Percentiles rank a stretch among this genome's conserved stretches.
phyloP scores from a whole-genome alignment of 768 basidiomycete species.

The Phlebiopsis gigantea region DNA sequence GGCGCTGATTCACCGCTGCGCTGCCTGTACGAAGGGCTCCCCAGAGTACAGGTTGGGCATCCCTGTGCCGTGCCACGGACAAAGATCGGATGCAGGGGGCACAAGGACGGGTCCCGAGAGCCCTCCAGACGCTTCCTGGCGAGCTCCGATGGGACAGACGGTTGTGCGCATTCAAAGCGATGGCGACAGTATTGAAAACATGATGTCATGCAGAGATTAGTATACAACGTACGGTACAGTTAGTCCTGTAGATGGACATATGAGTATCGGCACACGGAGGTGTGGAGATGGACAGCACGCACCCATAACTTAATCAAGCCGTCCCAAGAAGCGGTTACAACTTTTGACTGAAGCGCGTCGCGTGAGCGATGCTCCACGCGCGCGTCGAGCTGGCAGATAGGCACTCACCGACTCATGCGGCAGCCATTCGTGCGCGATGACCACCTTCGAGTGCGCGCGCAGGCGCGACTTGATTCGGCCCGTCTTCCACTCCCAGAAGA shows the following conservation, averaged over 20 bases:
- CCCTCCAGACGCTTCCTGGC: neutral
- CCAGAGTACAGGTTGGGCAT: neutral
- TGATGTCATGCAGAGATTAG: constrained; percentile 15
- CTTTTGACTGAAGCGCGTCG: constrained; percentile 66
- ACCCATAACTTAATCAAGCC: constrained; percentile 98
- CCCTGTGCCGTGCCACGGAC: constrained; percentile 2
- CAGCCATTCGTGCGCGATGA: constrained; percentile 96
- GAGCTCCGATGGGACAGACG: neutral
- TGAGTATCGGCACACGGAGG: constrained; percentile 21
- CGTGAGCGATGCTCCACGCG: constrained; percentile 1
- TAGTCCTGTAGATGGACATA: constrained; percentile 25
- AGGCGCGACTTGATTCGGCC: constrained; percentile 89
- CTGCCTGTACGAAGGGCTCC: neutral
- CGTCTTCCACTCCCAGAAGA: constrained; percentile 99
- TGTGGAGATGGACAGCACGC: constrained; percentile 29
- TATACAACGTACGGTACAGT: constrained; percentile 11
- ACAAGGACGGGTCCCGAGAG: neutral
- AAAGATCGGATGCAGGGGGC: neutral
- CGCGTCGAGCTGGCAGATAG: constrained; percentile 12
- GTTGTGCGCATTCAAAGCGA: neutral
- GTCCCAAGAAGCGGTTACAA: constrained; percentile 97
- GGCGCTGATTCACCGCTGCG: neutral
- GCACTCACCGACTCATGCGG: constrained; percentile 90
- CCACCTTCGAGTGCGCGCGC: constrained; percentile 90
- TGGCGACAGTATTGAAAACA: neutral